Percentiles rank a stretch among this genome's conserved stretches.
phyloP scores from a whole-genome alignment of 2,329 filamentous ascomycete genomes.

The Ceratocystis cacaofunesta region DNA sequence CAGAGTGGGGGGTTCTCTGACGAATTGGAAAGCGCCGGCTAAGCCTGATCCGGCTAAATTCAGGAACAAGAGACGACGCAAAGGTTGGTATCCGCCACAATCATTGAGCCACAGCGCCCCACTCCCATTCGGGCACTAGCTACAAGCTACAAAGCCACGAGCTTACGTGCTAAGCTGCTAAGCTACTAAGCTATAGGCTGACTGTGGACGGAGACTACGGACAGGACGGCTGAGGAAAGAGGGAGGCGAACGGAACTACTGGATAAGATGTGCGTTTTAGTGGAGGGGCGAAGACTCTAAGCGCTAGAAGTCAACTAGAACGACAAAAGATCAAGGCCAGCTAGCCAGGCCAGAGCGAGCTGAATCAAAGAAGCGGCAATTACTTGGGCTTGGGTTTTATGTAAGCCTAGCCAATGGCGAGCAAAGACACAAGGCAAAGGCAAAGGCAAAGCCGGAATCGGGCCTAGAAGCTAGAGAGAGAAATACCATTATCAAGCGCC shows the following conservation, averaged over 20 bases:
- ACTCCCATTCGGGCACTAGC: neutral
- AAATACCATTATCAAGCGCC: neutral
- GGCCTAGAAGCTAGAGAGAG: neutral
- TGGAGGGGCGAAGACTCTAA: neutral
- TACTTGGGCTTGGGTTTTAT: neutral
- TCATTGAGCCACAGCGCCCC: neutral
- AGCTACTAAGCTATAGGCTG: neutral
- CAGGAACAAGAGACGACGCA: neutral
- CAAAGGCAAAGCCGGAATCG: neutral
- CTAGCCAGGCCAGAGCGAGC: neutral
- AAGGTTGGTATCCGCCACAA: neutral
- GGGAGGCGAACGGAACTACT: neutral
- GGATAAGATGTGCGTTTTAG: neutral
- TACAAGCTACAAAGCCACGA: neutral
- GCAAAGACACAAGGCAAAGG: neutral
- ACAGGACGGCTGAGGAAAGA: neutral
- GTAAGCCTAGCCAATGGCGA: neutral
- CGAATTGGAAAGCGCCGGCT: neutral
- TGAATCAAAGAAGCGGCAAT: too few species aligned
- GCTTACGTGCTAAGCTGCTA: too few species aligned
- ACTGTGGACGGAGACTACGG: neutral
- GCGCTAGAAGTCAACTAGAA: conserved; percentile 1
- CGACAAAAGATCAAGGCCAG: neutral
- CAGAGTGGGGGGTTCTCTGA: neutral
- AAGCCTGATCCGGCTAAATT: neutral